Conservation (phyloP, 352 stramenopile species). For the Pilasporangium apinafurcum region DNA sequence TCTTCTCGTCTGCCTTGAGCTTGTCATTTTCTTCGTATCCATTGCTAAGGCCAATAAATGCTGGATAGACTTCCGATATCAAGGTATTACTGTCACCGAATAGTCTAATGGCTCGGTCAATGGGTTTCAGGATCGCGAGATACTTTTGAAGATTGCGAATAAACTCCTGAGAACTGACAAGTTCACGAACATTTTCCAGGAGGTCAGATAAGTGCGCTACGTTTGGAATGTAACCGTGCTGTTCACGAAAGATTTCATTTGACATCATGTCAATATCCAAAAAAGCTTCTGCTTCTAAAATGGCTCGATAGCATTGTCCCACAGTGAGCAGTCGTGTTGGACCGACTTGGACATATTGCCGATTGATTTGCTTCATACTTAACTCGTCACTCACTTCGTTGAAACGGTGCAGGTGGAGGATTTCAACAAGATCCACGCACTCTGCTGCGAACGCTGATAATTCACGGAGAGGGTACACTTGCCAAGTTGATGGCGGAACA, state of each 20-base stretch:
- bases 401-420: too few species aligned
- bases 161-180: constrained; percentile 17
- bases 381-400: neutral
- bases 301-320: constrained; percentile 11
- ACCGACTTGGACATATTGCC: constrained; percentile 1
- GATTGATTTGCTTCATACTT: neutral
- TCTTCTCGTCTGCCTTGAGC: constrained; percentile 20
- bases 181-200: too few species aligned
- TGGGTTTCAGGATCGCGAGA: constrained; percentile 18
- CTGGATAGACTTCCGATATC: constrained; percentile 30
- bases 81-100: constrained; percentile 5
- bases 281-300: constrained; percentile 25
- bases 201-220: too few species aligned
- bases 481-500: constrained; percentile 11
- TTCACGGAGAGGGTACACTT: too few species aligned
- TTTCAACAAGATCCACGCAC: constrained; percentile 23
- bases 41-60: constrained; percentile 13
- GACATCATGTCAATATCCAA: constrained; percentile 11
- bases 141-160: constrained; percentile 20
- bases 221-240: constrained; percentile 8
- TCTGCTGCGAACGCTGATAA: constrained; percentile 26
- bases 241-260: constrained; percentile 3
- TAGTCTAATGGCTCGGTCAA: constrained; percentile 12
- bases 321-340: constrained; percentile 14
- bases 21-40: constrained; percentile 11